phyloP scores from a whole-genome alignment of 2,329 filamentous ascomycete species.

The Hyphodiscus sp. region DNA sequence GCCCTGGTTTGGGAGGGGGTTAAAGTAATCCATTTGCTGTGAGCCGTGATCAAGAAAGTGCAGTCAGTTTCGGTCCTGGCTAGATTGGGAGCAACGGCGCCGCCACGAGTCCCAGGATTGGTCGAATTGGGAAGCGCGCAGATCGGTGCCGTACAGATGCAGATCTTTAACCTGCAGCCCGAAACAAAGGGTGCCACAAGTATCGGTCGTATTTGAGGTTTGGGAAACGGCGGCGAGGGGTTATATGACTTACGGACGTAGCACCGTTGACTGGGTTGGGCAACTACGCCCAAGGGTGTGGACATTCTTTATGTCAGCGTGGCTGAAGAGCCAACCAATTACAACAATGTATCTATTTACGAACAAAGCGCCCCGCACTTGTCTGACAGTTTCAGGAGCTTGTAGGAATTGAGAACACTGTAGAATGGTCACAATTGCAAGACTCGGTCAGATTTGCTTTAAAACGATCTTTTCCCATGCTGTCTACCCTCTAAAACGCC shows the following conservation, averaged over 20 bases:
- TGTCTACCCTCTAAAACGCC: conserved; percentile 25
- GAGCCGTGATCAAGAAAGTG: neutral
- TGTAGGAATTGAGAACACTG: neutral
- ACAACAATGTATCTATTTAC: neutral
- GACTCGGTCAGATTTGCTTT: neutral
- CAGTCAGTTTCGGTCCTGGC: neutral
- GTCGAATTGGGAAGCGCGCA: neutral
- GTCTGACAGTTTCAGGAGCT: neutral
- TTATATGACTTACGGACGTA: neutral
- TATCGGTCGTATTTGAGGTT: neutral
- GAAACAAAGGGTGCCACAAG: neutral
- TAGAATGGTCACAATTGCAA: neutral
- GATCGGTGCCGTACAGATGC: neutral
- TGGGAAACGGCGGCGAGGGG: neutral
- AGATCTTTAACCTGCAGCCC: neutral
- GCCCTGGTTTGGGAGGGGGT: conserved; percentile 2
- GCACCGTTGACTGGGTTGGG: neutral
- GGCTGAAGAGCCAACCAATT: neutral
- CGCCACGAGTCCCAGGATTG: neutral
- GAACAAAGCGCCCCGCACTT: neutral
- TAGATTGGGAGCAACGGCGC: neutral
- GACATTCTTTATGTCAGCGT: neutral
- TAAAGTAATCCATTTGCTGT: conserved; percentile 17
- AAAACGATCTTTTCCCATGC: conserved; percentile 11
- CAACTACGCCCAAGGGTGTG: no score